These are phyloP conservation scores for Porogramme epimiltina DNA, from an alignment of 1,284 basidiomycete genomes.

Conservation along the genomic window DNA sequence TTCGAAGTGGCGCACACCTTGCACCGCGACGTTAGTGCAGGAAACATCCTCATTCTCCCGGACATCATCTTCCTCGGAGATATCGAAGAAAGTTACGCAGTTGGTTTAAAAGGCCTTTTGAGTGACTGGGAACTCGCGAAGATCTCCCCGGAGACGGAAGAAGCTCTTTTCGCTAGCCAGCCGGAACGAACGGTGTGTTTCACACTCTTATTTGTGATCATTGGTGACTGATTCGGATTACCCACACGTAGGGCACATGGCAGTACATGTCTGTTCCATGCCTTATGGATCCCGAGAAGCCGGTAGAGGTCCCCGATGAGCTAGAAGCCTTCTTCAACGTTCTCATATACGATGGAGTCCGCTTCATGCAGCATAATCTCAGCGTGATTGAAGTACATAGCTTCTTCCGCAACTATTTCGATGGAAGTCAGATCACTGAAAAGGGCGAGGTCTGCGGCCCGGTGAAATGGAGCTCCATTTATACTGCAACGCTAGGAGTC, in stretches of 20 bases:
- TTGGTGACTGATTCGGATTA: not conserved
- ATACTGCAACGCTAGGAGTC: not conserved
- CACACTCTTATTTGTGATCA: not conserved
- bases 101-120: slow-evolving; percentile 5
- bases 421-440: not conserved
- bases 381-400: not conserved
- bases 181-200: not conserved
- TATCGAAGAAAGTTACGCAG: not conserved
- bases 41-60: slow-evolving; percentile 15
- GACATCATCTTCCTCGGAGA: not conserved
- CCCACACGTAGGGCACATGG: slow-evolving; percentile 12
- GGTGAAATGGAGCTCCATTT: not conserved
- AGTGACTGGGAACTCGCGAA: slow-evolving; percentile 15
- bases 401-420: not conserved
- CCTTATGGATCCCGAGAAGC: not conserved
- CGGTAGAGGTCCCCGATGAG: slow-evolving; percentile 7
- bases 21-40: slow-evolving; percentile 14
- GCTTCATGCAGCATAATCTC: slow-evolving; percentile 6
- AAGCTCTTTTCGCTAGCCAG: not conserved
- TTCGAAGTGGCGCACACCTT: not conserved
- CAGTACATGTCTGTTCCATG: slow-evolving; percentile 9
- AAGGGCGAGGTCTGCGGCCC: not conserved
- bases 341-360: slow-evolving; percentile 5
- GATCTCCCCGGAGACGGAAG: not conserved
- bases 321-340: slow-evolving; percentile 16